Evolutionary conservation across 2,329 filamentous ascomycete species (phyloP).

Genomic region (Sphaerostilbella broomeana): DNA sequence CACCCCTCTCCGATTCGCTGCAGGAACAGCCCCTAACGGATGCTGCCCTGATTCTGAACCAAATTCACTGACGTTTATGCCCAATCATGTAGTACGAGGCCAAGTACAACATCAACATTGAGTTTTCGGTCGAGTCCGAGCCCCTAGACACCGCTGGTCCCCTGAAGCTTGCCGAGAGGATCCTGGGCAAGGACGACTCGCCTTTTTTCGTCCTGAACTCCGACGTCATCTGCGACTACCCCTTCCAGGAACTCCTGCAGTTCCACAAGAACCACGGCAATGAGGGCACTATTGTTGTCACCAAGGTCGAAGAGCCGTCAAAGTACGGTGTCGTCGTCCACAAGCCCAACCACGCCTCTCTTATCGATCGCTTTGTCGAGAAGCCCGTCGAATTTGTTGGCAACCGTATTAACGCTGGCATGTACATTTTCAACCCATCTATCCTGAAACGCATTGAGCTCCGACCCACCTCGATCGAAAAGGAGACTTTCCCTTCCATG

Average conservation of each 20-base stretch:
- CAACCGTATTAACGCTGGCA: slow-evolving; percentile 97
- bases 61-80: slow-evolving; percentile 1
- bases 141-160: slow-evolving; percentile 92
- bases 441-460: slow-evolving; percentile 89
- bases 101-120: slow-evolving; percentile 88
- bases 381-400: slow-evolving; percentile 98
- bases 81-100: slow-evolving; percentile 65
- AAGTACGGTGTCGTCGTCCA: slow-evolving; percentile 99
- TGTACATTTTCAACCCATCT: slow-evolving; percentile 95
- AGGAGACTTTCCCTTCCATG: slow-evolving; percentile 96
- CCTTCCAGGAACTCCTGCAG: slow-evolving; percentile 78
- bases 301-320: slow-evolving; percentile 97
- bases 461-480: slow-evolving; percentile 93
- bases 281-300: slow-evolving; percentile 96
- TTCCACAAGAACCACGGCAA: slow-evolving; percentile 93
- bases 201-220: slow-evolving; percentile 99
- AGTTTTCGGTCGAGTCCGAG: slow-evolving; percentile 94
- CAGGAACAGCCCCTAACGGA: neutral
- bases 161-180: slow-evolving; percentile 88
- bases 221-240: slow-evolving; percentile 96
- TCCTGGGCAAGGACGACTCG: slow-evolving; percentile 84
- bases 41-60: neutral
- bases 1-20: slow-evolving; percentile 5
- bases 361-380: slow-evolving; percentile 98
- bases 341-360: slow-evolving; percentile 82